Conservation (phyloP, 768 basidiomycete genomes). For the Crucibulum laeve region DNA sequence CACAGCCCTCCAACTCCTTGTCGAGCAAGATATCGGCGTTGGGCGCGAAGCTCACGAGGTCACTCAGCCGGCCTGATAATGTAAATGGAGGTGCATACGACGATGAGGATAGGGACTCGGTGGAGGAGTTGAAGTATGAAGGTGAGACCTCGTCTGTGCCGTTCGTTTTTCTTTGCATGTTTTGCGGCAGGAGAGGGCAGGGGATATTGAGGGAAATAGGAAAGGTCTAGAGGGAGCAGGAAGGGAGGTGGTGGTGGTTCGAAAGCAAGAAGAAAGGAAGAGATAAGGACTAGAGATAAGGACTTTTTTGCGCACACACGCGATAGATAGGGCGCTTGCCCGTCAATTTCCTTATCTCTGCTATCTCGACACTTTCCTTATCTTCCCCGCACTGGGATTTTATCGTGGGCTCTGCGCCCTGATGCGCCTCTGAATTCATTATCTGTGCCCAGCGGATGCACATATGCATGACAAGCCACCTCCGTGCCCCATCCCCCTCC, state of each 20-base stretch:
- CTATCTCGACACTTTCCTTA: background rate
- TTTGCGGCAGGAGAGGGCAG: background rate
- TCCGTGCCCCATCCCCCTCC: background rate
- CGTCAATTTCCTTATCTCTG: background rate
- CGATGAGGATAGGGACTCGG: conserved; percentile 2
- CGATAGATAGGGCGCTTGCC: background rate
- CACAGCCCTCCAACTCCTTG: conserved; percentile 1
- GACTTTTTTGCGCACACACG: background rate
- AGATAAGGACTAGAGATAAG: background rate
- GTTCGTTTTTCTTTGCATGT: background rate
- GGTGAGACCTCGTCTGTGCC: background rate
- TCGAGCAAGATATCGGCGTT: conserved; percentile 11
- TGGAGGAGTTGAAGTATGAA: background rate
- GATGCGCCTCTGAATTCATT: too few relatives aligned
- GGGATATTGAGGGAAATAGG: background rate
- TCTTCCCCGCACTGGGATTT: background rate
- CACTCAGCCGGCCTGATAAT: conserved; percentile 5
- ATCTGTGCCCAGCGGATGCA: too few relatives aligned
- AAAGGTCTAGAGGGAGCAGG: too few relatives aligned
- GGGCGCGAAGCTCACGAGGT: conserved; percentile 10
- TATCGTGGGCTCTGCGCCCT: too few relatives aligned
- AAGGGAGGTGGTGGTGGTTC: conserved; percentile 7
- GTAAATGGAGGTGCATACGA: conserved; percentile 1
- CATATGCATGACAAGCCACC: too few relatives aligned
- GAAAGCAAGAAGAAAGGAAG: conserved; percentile 1